Base-by-base conservation (phyloP, 2,329 filamentous ascomycete genomes). In the Xylaria sp. region DNA sequence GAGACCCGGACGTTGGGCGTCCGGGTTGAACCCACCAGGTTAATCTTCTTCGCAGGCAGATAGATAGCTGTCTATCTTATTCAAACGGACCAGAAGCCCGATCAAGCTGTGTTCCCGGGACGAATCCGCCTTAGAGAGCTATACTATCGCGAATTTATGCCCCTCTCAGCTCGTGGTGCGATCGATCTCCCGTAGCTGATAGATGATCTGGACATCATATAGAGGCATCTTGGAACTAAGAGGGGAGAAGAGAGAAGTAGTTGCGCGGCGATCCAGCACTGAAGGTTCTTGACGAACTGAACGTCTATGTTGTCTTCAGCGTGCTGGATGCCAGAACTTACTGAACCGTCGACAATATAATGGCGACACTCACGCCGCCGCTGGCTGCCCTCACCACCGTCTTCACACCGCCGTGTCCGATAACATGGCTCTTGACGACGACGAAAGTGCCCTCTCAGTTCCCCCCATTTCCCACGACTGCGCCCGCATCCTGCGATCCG, bases 311-410 rank as follows among this genome's bases (percentile, higher is more conserved):
- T 62, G 57, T 33, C 18, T 62, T 39, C 48, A 58, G 62, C 57
- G 62, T 51, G 23, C 58, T 66, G 58, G 58, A 62, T 62, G 67
- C 49, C 49, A 52, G 48, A 23, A 31, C 52, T 23, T 20, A 31
- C 8, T 57, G 51, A 65, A 65, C 39, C 28, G 36, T 57, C 59
- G 18, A 8, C 52, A 69, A 18, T 46, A 72, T 72, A 67, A 12
- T 66, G 56, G 64, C 59, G 46, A 72, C 64, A 8, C 62, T 69
- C n/a, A 66, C 61, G 49, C 62, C 71, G 55, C 72, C 70, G 2
- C 76, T 83, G 46, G 79, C 80, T 43, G 77, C 81, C 13, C 78
- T 83, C 58, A 82, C 81, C 25, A 81, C 81, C 54, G 71, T 83
- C 52, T 83, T 83, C 72, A 80, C 75, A 28, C 81, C 80, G 7